Conservation (phyloP, 768 basidiomycete species). For the Boletus rufocinnamomeus region DNA sequence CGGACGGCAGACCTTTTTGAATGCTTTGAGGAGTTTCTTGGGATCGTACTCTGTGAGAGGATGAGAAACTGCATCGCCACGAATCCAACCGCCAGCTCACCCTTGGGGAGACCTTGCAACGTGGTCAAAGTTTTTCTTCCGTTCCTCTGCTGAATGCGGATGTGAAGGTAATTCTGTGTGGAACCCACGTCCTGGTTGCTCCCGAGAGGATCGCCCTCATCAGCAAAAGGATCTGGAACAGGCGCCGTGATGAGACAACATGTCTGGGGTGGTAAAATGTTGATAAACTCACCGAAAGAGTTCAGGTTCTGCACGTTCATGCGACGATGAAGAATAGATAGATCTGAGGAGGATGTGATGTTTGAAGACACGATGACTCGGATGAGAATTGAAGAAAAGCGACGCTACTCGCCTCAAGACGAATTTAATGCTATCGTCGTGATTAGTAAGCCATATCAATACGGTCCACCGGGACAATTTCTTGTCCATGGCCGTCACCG, state of each 20-base stretch:
- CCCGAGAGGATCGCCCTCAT: constrained; percentile 84
- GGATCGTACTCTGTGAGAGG: constrained; percentile 80
- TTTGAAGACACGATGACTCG: constrained; percentile 38
- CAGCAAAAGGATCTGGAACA: constrained; percentile 88
- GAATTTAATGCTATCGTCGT: constrained; percentile 26
- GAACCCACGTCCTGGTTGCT: constrained; percentile 76
- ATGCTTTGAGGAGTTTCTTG: constrained; percentile 97
- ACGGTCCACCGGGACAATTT: not conserved
- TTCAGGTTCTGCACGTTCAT: constrained; percentile 95
- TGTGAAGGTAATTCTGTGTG: constrained; percentile 84
- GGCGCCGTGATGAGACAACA: constrained; percentile 17
- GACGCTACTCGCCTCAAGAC: constrained; percentile 8
- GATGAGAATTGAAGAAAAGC: constrained; percentile 27
- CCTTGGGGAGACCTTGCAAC: constrained; percentile 90
- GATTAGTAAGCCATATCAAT: constrained; percentile 29
- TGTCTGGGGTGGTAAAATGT: constrained; percentile 3
- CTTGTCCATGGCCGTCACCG: constrained; percentile 6
- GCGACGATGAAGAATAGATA: constrained; percentile 58
- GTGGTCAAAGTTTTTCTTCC: constrained; percentile 98
- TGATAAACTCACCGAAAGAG: constrained; percentile 59
- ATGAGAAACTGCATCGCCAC: constrained; percentile 19
- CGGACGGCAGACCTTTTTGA: constrained; percentile 79
- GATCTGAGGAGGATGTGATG: constrained; percentile 51
- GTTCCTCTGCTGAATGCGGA: constrained; percentile 99
- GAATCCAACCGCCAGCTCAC: constrained; percentile 42